phyloP scores from a whole-genome alignment of 78 protist species.

The slime mould (Dictyostelium discoideum) region DNA sequence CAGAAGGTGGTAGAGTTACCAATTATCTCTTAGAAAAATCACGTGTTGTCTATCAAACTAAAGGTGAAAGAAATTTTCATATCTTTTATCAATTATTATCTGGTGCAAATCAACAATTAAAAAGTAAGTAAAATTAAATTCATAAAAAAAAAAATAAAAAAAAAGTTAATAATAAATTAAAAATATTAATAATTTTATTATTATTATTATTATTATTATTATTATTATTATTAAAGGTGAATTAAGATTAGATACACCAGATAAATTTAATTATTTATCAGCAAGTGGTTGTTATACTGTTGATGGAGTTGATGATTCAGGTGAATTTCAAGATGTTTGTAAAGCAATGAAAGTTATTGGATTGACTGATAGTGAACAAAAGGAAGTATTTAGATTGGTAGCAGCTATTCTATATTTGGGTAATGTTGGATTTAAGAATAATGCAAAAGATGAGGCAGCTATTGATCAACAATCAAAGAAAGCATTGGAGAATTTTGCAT shows the following conservation, averaged over 20 bases:
- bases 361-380: conserved; percentile 69
- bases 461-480: conserved; percentile 54
- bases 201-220: too few species aligned
- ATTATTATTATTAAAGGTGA: conserved; percentile 3
- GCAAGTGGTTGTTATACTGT: conserved; percentile 76
- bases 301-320: conserved; percentile 92
- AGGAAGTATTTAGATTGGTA: conserved; percentile 78
- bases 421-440: conserved; percentile 84
- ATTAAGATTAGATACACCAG: conserved; percentile 80
- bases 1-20: conserved; percentile 85
- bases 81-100: conserved; percentile 80
- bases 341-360: conserved; percentile 92
- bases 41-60: conserved; percentile 73
- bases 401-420: conserved; percentile 94
- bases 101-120: conserved; percentile 72
- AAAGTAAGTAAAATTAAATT: background rate
- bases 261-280: conserved; percentile 69
- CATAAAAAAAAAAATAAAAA: background rate
- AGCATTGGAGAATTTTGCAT: conserved; percentile 80
- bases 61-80: conserved; percentile 82
- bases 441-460: conserved; percentile 77
- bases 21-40: conserved; percentile 83
- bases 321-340: conserved; percentile 82
- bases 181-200: too few species aligned
- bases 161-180: too few species aligned